These are phyloP conservation scores for Meyerozyma smithsonii DNA, from an alignment of 1,139 yeast species.

Conservation along the genomic window DNA sequence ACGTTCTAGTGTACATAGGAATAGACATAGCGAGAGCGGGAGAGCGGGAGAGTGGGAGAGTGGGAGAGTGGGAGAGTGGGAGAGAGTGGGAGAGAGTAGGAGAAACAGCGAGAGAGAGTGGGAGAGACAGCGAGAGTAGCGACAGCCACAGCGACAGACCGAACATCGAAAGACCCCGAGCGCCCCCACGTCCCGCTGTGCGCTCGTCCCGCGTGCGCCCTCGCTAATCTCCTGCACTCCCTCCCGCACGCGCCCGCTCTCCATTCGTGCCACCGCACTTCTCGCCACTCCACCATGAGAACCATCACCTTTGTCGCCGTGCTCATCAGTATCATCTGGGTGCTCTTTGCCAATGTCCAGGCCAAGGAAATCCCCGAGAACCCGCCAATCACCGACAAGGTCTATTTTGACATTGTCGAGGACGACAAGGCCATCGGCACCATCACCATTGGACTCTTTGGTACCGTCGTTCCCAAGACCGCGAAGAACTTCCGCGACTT, in stretches of 20 bases:
- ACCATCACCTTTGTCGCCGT: constrained; percentile 20
- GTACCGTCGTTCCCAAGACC: constrained; percentile 59
- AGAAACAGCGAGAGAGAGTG: too few species aligned
- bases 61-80: not conserved
- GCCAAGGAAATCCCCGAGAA: constrained; percentile 35
- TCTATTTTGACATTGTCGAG: constrained; percentile 80
- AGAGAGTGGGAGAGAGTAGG: too few species aligned
- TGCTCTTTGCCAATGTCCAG: constrained; percentile 17
- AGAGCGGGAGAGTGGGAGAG: not conserved
- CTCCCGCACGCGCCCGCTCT: too few species aligned
- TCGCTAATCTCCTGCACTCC: too few species aligned
- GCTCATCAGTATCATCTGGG: constrained; percentile 16
- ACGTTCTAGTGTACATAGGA: constrained; percentile 9
- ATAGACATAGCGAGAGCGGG: not conserved
- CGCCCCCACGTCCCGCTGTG: too few species aligned
- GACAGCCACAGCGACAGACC: too few species aligned
- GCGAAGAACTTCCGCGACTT: constrained; percentile 56
- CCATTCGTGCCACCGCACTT: too few species aligned
- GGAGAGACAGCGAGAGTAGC: too few species aligned
- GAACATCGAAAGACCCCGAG: too few species aligned
- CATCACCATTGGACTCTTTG: constrained; percentile 65
- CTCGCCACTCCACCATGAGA: constrained; percentile 23
- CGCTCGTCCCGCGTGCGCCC: too few species aligned
- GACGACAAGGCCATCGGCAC: constrained; percentile 72
- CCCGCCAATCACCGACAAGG: constrained; percentile 67